Evolutionary conservation across 306 rosid genomes (phyloP).

Genomic region (Lathyrus tuberosus): DNA sequence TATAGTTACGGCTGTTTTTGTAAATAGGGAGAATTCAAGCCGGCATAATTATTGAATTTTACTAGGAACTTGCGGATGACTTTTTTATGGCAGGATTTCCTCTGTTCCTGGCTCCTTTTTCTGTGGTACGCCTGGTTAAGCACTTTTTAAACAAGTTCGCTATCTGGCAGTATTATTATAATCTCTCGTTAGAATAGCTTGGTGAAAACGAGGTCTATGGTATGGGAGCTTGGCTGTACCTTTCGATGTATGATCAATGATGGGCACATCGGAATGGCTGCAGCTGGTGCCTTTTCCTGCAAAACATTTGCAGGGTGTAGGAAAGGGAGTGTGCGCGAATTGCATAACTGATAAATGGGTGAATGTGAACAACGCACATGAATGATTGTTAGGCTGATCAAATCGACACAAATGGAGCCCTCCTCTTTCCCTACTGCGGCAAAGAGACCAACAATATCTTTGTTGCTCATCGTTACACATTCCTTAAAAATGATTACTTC

Average conservation of each 20-base stretch:
- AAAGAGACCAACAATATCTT: too few relatives aligned
- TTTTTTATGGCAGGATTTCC: slow-evolving; percentile 47
- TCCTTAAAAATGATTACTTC: too few relatives aligned
- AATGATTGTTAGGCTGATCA: not conserved
- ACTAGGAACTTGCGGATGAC: slow-evolving; percentile 54
- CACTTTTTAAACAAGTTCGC: slow-evolving; percentile 4
- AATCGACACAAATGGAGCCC: too few relatives aligned
- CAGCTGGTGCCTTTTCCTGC: slow-evolving; percentile 2
- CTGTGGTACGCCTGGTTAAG: slow-evolving; percentile 17
- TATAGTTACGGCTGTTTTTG: slow-evolving; percentile 69
- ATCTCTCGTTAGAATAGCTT: slow-evolving; percentile 1
- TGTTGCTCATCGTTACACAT: too few relatives aligned
- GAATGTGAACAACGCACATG: not conserved
- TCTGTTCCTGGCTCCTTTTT: slow-evolving; percentile 37
- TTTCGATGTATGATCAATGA: not conserved
- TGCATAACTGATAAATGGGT: not conserved
- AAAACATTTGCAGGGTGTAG: not conserved
- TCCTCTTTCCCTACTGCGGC: too few relatives aligned
- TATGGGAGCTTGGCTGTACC: slow-evolving; percentile 14
- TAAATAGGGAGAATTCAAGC: slow-evolving; percentile 73
- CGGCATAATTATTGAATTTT: slow-evolving; percentile 57
- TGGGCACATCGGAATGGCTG: not conserved
- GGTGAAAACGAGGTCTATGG: not conserved
- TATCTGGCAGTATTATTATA: not conserved
- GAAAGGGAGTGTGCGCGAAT: not conserved